Evolutionary conservation across 495 filamentous ascomycete genomes (phyloP), one percentile per base, ranked within the genome.

Genomic region (Penicillium angulare): DNA sequence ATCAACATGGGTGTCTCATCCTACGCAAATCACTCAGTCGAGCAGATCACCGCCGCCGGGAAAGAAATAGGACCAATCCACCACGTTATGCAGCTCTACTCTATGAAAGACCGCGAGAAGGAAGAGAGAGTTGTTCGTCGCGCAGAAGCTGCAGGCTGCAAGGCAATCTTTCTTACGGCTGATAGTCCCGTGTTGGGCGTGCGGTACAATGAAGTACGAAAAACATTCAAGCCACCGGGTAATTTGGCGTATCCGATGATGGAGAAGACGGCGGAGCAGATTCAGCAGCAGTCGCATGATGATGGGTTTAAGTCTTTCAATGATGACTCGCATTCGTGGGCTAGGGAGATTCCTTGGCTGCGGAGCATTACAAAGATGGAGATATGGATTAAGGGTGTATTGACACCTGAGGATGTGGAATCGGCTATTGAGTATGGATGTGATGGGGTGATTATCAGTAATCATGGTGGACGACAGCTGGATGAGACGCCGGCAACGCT

Each of bases 131-230:
- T 76, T 10, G 75, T 81, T 9, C 56, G 49, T 18, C 70, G 66
- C 20, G 63, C 67, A 2, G 64, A 65, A 29, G 57, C 53, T 9
- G 80, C 84, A 46, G 63, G 68, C 1, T 71, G 87, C 21, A 79
- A 79, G 40, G 84, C 75, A 4, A 78, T 95, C 36, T 83, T 85
- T 46, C 74, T 95, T 17, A 97, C 92, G 5, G 84, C 95, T 10
- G 91, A 97, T 64, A 90, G 89, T 3, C 87, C 90, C 2, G 82
- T 90, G 2, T 83, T 91, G 0, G 91, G 91, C 1, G 57, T 69
- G 0, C 64, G 66, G 7, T 67, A 63, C 35, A 69, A 63, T 38
- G 78, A 81, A 51, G 66, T 63, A 43, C 66, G 71, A 2, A 73
- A 67, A 34, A 58, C 60, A 9, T 76, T 79, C 41, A 47, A 55